phyloP scores from a whole-genome alignment of 1,284 basidiomycete species.

The Puccinia coronata region DNA sequence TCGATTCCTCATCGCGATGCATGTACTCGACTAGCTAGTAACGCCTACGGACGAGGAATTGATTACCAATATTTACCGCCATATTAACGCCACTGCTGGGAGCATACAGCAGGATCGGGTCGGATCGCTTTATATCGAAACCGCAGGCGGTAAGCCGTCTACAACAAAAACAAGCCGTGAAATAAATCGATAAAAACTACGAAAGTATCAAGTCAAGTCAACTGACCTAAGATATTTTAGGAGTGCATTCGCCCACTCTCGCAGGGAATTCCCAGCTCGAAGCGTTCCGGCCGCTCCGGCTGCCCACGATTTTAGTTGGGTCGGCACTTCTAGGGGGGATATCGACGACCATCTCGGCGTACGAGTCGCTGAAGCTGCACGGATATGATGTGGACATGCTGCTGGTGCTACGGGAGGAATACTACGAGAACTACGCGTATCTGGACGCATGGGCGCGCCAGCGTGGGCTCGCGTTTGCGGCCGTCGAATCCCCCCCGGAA shows the following conservation, averaged over 20 bases:
- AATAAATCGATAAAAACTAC: no score
- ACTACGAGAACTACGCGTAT: constrained; percentile 84
- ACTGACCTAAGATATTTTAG: no score
- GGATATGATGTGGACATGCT: constrained; percentile 87
- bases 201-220: no score
- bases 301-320: constrained; percentile 84
- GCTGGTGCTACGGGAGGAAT: constrained; percentile 81
- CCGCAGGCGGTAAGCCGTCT: constrained; percentile 78
- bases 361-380: constrained; percentile 83
- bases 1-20: not conserved
- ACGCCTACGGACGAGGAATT: constrained; percentile 67
- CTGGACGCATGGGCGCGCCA: constrained; percentile 69
- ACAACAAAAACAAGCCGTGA: constrained; percentile 17
- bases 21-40: constrained; percentile 46
- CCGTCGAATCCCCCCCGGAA: constrained; percentile 67
- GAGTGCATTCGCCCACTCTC: constrained; percentile 87
- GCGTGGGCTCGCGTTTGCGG: constrained; percentile 66
- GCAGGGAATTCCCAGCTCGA: constrained; percentile 84
- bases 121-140: constrained; percentile 81
- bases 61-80: constrained; percentile 67
- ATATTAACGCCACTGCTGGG: constrained; percentile 67
- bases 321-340: constrained; percentile 90
- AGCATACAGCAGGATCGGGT: constrained; percentile 51
- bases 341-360: constrained; percentile 87
- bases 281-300: constrained; percentile 73